phyloP scores from a whole-genome alignment of 306 rosid species.

The Sophora flavescens region DNA sequence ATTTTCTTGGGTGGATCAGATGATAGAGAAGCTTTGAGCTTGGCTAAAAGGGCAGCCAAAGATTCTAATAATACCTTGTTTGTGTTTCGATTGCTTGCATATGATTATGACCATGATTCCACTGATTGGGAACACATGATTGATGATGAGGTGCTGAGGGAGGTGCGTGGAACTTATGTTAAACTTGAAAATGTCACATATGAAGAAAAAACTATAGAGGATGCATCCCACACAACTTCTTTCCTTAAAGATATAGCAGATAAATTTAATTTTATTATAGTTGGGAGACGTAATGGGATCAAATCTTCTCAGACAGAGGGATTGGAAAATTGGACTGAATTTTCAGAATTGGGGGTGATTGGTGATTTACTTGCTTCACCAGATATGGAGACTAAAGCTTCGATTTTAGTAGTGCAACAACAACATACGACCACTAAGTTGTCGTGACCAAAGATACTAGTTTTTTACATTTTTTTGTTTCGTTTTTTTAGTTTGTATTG shows the following conservation, averaged over 20 bases:
- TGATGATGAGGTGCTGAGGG: constrained; percentile 49
- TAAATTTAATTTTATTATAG: constrained; percentile 55
- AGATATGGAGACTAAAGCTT: constrained; percentile 48
- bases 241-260: constrained; percentile 37
- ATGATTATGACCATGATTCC: not conserved
- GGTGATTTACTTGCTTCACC: constrained; percentile 74
- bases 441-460: not conserved
- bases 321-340: constrained; percentile 66
- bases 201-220: constrained; percentile 34
- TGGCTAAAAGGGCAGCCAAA: constrained; percentile 51
- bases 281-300: constrained; percentile 57
- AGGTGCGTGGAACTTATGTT: constrained; percentile 17
- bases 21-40: constrained; percentile 61
- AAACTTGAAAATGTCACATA: constrained; percentile 37
- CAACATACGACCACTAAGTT: not conserved
- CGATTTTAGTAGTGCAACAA: constrained; percentile 66
- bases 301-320: constrained; percentile 52
- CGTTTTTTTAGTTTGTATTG: not conserved
- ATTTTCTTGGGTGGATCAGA: constrained; percentile 63
- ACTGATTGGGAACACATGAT: constrained; percentile 47
- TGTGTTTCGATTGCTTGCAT: constrained; percentile 39
- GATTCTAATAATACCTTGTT: constrained; percentile 32
- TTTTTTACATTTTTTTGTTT: not conserved
- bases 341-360: constrained; percentile 59
- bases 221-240: constrained; percentile 49